Conservation (phyloP, 257 asterid genomes). For the Ehretia macrophylla region DNA sequence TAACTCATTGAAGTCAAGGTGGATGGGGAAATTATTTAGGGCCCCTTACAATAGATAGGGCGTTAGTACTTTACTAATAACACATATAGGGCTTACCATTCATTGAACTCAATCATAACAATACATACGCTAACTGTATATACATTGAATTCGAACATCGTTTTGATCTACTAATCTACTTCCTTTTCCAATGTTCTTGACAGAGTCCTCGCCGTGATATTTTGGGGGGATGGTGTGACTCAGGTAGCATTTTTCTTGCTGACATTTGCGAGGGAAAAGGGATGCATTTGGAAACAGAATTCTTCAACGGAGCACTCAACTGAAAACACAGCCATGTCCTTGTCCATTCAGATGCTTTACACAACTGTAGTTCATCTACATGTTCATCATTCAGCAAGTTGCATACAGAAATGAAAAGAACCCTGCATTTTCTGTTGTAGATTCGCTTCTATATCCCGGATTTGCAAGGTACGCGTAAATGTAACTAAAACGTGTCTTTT, state of each 20-base stretch:
- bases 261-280: slow-evolving; percentile 19
- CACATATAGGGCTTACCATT: too few relatives aligned
- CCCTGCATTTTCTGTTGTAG: too few relatives aligned
- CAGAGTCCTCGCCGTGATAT: slow-evolving; percentile 33
- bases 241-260: slow-evolving; percentile 36
- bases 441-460: background rate
- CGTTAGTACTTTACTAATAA: too few relatives aligned
- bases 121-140: background rate
- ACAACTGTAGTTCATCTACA: background rate
- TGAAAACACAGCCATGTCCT: too few relatives aligned
- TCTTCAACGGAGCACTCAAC: slow-evolving; percentile 1
- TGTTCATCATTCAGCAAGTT: too few relatives aligned
- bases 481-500: background rate
- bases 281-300: background rate
- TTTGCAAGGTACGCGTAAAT: background rate
- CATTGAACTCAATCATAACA: background rate
- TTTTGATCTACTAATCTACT: background rate
- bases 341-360: background rate
- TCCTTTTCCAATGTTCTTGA: background rate
- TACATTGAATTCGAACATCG: too few relatives aligned
- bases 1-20: too few relatives aligned
- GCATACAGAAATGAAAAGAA: too few relatives aligned
- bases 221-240: slow-evolving; percentile 46
- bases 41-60: too few relatives aligned
- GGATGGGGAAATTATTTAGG: too few relatives aligned